A percentile compares a stretch with the other conserved stretches of the same genome.
Evolutionary conservation across 2,329 filamentous ascomycete genomes (phyloP).

Genomic region (Aspergillus felis): DNA sequence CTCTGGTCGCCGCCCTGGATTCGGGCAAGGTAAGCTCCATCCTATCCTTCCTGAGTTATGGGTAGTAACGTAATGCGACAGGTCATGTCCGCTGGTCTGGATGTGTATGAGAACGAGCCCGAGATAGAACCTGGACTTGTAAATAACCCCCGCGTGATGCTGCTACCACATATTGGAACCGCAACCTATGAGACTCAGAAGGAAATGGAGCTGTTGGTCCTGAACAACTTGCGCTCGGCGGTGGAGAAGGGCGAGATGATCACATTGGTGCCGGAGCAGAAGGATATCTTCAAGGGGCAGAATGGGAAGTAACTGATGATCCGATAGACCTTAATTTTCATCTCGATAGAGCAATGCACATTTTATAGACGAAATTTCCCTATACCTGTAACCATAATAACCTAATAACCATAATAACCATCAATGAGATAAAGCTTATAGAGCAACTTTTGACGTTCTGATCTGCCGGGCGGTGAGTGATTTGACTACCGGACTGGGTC

Average conservation of each 20-base stretch:
- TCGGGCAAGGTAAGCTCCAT: slow-evolving; percentile 38
- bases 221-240: slow-evolving; percentile 55
- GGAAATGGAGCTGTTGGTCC: slow-evolving; percentile 58
- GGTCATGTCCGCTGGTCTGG: slow-evolving; percentile 43
- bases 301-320: not conserved
- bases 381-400: not conserved
- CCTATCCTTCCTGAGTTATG: not conserved
- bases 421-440: not conserved
- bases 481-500: slow-evolving; percentile 13
- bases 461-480: slow-evolving; percentile 18
- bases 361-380: not conserved
- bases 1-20: slow-evolving; percentile 42
- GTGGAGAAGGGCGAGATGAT: slow-evolving; percentile 55
- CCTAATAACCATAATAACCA: not conserved
- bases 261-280: slow-evolving; percentile 61
- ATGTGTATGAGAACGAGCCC: slow-evolving; percentile 48
- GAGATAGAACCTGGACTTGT: slow-evolving; percentile 46
- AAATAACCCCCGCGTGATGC: slow-evolving; percentile 44
- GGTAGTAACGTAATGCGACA: slow-evolving; percentile 4
- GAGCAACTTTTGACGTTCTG: not conserved
- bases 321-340: not conserved
- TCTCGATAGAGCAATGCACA: not conserved
- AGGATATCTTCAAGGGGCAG: slow-evolving; percentile 23
- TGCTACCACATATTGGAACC: slow-evolving; percentile 60
- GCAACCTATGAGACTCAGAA: slow-evolving; percentile 58